phyloP scores from a whole-genome alignment of 2,329 filamentous ascomycete species.

The Cercospora beticola region DNA sequence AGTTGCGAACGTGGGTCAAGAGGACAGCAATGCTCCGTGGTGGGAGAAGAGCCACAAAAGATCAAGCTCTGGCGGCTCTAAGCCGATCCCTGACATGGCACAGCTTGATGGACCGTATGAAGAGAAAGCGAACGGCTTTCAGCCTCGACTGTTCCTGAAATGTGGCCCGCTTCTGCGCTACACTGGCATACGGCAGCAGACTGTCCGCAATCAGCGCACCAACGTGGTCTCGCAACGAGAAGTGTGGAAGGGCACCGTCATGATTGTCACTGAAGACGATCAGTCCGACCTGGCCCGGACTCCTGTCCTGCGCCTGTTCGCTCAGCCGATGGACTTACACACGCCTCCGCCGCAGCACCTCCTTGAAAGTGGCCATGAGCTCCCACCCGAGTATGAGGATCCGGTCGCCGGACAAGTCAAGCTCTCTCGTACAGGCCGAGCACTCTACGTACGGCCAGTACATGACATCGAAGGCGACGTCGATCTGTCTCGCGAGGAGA shows the following conservation, averaged over 20 bases:
- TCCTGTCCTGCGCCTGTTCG: constrained; percentile 79
- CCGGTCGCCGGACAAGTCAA: constrained; percentile 86
- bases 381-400: constrained; percentile 82
- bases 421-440: constrained; percentile 78
- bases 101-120: constrained; percentile 64
- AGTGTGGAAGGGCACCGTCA: constrained; percentile 87
- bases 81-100: constrained; percentile 43
- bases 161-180: constrained; percentile 90
- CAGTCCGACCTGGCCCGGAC: constrained; percentile 77
- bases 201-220: constrained; percentile 38
- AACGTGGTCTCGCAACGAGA: constrained; percentile 59
- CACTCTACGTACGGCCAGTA: constrained; percentile 85
- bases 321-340: constrained; percentile 78
- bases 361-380: constrained; percentile 56
- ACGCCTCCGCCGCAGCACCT: constrained; percentile 73
- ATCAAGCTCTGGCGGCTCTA: constrained; percentile 33
- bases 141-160: constrained; percentile 78
- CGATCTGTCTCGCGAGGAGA: constrained; percentile 77
- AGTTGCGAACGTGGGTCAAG: constrained; percentile 8
- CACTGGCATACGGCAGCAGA: constrained; percentile 72
- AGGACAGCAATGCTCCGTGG: constrained; percentile 56
- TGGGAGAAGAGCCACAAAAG: constrained; percentile 60
- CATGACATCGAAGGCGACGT: constrained; percentile 75
- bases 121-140: constrained; percentile 68
- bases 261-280: constrained; percentile 90